These are phyloP conservation scores for Fusarium sp. DNA, from an alignment of 2,329 filamentous ascomycete species.

Conservation along the genomic window DNA sequence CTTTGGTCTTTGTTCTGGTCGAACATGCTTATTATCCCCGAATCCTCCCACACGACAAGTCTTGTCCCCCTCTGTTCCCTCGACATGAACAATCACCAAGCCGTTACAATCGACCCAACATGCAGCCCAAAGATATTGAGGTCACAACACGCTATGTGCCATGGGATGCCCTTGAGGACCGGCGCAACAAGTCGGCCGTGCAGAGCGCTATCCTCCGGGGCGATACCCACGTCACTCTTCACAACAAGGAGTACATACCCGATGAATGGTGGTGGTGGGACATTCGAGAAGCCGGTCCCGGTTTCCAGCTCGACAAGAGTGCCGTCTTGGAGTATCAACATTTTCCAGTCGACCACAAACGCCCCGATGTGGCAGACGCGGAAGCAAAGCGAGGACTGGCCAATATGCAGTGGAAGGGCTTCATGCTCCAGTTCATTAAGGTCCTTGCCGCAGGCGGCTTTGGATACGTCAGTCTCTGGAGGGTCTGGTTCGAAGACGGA, in stretches of 20 bases:
- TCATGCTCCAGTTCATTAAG: slow-evolving; percentile 45
- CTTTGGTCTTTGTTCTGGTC: slow-evolving; percentile 40
- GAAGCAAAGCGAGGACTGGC: slow-evolving; percentile 4
- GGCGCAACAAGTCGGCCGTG: slow-evolving; percentile 31
- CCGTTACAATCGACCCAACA: slow-evolving; percentile 17
- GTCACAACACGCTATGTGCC: neutral
- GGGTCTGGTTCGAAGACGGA: slow-evolving; percentile 42
- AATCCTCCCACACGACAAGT: slow-evolving; percentile 7
- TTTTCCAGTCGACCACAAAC: neutral
- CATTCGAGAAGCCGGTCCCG: neutral
- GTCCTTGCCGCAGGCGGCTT: slow-evolving; percentile 49
- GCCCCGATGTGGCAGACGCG: neutral
- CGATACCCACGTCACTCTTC: slow-evolving; percentile 30
- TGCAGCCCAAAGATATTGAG: slow-evolving; percentile 17
- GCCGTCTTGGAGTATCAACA: neutral
- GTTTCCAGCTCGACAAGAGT: neutral
- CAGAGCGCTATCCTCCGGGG: slow-evolving; percentile 41
- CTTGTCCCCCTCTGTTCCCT: neutral
- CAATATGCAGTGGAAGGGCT: slow-evolving; percentile 31
- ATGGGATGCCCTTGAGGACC: neutral
- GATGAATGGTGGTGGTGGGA: neutral
- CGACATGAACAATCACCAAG: slow-evolving; percentile 8
- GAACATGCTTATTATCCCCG: slow-evolving; percentile 43
- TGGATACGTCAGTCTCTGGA: slow-evolving; percentile 47
- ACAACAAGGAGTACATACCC: slow-evolving; percentile 4